Percentiles rank a stretch among this genome's conserved stretches.
These are phyloP conservation scores for Diddensiella transvaalensis DNA, from an alignment of 805 yeast species.

Conservation along the genomic window DNA sequence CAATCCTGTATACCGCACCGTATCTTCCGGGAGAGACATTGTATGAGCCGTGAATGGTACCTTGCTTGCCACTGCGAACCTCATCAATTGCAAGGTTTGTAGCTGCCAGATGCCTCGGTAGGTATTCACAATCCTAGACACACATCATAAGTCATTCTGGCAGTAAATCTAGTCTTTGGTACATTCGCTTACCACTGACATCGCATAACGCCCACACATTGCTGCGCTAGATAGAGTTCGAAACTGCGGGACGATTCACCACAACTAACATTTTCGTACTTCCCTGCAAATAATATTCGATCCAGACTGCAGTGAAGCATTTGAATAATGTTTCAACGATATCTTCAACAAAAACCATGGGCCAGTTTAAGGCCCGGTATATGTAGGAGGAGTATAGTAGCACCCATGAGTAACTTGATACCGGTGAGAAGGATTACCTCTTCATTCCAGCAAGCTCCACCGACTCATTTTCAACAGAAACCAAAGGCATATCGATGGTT, in stretches of 20 bases:
- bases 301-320: too few species aligned
- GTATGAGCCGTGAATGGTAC: conserved; percentile 21
- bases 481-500: conserved; percentile 17
- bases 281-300: too few species aligned
- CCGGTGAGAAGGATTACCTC: background rate
- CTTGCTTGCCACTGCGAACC: conserved; percentile 22
- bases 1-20: conserved; percentile 24
- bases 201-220: conserved; percentile 61
- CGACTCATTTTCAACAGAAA: background rate
- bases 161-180: background rate
- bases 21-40: conserved; percentile 25
- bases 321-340: background rate
- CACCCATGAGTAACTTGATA: too few species aligned
- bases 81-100: conserved; percentile 21
- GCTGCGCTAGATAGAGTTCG: too few species aligned
- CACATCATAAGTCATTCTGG: background rate
- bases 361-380: background rate
- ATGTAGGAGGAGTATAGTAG: too few species aligned
- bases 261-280: too few species aligned
- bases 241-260: too few species aligned
- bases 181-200: conserved; percentile 27
- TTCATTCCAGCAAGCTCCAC: conserved; percentile 6
- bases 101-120: conserved; percentile 12
- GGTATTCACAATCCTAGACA: conserved; percentile 20
- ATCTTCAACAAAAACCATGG: background rate